Base-by-base conservation (phyloP, 1,284 basidiomycete genomes). In the Cutaneotrichosporon sp. region DNA sequence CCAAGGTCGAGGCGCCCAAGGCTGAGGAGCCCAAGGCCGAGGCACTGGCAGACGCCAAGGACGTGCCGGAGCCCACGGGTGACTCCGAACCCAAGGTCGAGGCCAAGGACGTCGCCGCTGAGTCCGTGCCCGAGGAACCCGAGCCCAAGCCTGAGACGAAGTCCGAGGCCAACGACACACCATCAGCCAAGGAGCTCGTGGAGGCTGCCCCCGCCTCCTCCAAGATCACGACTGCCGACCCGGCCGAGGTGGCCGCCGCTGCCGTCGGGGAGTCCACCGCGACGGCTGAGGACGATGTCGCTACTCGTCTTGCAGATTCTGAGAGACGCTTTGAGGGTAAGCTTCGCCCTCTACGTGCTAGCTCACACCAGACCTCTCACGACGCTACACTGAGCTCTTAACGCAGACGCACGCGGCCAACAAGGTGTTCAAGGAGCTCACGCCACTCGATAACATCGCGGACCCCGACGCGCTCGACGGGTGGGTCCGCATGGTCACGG, bases 401-500 rank as follows among this genome's bases (percentile, higher is more conserved):
- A 59, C 64, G 3, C 72, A 74, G 50, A 63, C 69, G 2, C 62
- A 74, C 24, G 86, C 87, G 7, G 87, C 86, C n/a, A 89, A 92
- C 72, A 79, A 81, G 31, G 79, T 91, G 4, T 76, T 95, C 50
- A 83, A 81, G 20, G 89, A 91, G 63, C 74, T 89, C 6, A 90
- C 90, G 0, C 87, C 91, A 0, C 71, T 92, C 3, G 86, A 70
- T 8, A 76, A 85, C 22, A 82, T 89, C 13, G 80, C 83, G 36
- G 89, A 95, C 67, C 73, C 81, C 5, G 84, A 86, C 56, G 87
- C 85, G 8, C 80, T 97, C 34, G 86, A 87, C 27, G 87, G 89
- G 54, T 90, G 89, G 80, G 79, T 95, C 22, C 80, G 84, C 67
- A 89, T 86, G 75, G 75, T 89, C 64, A 84, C 83, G 49, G 79